Evolutionary conservation across 2,329 filamentous ascomycete species (phyloP), one percentile per base, ranked within the genome.

Genomic region (Alternaria infectoria): DNA sequence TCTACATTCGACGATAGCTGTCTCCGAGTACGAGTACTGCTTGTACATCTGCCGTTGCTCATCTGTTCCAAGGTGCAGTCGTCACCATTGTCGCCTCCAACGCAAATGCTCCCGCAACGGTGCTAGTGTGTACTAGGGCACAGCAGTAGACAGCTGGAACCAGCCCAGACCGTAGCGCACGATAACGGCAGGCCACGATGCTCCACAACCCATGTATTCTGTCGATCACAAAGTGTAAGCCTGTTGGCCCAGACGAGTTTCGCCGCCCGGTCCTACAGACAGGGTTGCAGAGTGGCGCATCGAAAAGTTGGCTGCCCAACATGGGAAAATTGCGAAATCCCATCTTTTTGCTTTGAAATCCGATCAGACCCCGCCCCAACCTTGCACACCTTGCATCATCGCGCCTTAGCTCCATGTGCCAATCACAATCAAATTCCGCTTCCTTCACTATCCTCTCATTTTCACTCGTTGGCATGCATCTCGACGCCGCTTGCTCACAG

Each of bases 251-350:
- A 36, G 23, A 47, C 36, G n/a, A n/a, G 45, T n/a, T n/a, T 25
- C 15, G 32, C n/a, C 17, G 43, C 17, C 43, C 17, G 23, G 17
- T 26, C 9, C 9, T 52, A 25, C 44, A 21, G 23, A 25, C 44
- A 21, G 23, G 36, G 19, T 32, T 50, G 30, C 30, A n/a, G 58
- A 47, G 51, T 36, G 52, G 52, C 45, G 46, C 25, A 61, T 61
- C 13, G 19, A 23, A 54, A 61, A 60, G 52, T 46, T 19, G 43
- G 26, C 17, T 28, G 8, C 4, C 11, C 6, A 13, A 13, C 46
- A 61, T 57, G 40, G 61, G 57, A 49, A 64, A 61, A 6, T 43
- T 36, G 30, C 5, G 25, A 54, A 64, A 45, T 61, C 6, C 58
- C 58, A 61, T 57, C 10, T n/a, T 57, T 25, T 15, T 17, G 43